Conservation (phyloP, 306 rosid genomes). For the Leucaena leucocephala region DNA sequence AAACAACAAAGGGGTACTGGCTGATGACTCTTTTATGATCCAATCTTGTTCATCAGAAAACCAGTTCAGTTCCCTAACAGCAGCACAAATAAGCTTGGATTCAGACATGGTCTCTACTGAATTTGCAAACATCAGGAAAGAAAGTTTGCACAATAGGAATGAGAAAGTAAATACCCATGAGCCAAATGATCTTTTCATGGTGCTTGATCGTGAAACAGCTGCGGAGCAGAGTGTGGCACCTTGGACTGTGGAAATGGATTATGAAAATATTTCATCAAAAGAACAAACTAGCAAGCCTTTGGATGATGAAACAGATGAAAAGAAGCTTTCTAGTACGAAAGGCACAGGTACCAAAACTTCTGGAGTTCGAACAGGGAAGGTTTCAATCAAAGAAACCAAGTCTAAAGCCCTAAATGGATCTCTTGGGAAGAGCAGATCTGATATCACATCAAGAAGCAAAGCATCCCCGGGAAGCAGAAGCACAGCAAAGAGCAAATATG, state of each 20-base stretch:
- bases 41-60: conserved; percentile 56
- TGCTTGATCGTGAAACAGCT: conserved; percentile 82
- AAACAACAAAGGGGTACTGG: conserved; percentile 57
- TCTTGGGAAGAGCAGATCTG: conserved; percentile 61
- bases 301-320: conserved; percentile 44
- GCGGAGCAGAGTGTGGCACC: conserved; percentile 54
- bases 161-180: conserved; percentile 51
- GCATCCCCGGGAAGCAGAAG: conserved; percentile 61
- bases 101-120: conserved; percentile 68
- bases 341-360: conserved; percentile 40
- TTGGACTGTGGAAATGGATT: conserved; percentile 92
- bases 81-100: conserved; percentile 58
- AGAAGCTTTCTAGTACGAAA: conserved; percentile 36
- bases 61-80: conserved; percentile 59
- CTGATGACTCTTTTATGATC: conserved; percentile 95
- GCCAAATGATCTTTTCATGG: conserved; percentile 93
- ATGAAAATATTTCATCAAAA: conserved; percentile 46
- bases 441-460: conserved; percentile 57
- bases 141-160: conserved; percentile 48
- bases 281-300: conserved; percentile 51
- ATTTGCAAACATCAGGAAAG: conserved; percentile 48
- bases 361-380: conserved; percentile 55
- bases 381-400: conserved; percentile 60
- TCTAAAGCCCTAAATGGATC: conserved; percentile 62
- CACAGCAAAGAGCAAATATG: conserved; percentile 60